These are phyloP conservation scores for Zoysia pacifica DNA, from an alignment of 176 grass and related monocot genomes.

Conservation along the genomic window DNA sequence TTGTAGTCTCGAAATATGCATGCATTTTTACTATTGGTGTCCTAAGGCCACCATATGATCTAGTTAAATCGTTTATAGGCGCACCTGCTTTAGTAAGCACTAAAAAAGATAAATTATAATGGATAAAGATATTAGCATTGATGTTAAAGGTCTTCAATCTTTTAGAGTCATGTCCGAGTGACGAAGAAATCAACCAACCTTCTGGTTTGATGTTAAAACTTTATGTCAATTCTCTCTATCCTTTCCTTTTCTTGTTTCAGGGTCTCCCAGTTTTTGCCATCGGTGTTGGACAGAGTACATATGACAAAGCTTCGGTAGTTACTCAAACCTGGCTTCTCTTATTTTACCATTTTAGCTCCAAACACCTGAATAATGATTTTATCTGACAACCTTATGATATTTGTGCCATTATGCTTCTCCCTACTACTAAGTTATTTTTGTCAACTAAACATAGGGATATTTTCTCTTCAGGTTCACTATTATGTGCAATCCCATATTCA, in stretches of 20 bases:
- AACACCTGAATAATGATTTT: conserved; percentile 21
- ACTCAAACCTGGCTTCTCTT: conserved; percentile 19
- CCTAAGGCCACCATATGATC: conserved; percentile 4
- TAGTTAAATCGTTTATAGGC: conserved; percentile 3
- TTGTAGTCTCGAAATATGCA: background rate
- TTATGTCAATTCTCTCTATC: background rate
- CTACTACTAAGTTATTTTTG: background rate
- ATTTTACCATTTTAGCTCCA: conserved; percentile 16
- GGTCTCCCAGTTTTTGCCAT: conserved; percentile 93
- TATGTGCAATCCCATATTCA: conserved; percentile 99
- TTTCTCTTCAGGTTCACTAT: conserved; percentile 77
- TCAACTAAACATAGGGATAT: conserved; percentile 29
- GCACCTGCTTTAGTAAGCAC: background rate
- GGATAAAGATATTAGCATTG: background rate
- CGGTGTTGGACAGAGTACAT: conserved; percentile 89
- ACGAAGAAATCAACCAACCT: background rate
- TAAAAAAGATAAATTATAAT: background rate
- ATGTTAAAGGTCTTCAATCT: background rate
- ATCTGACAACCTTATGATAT: conserved; percentile 6
- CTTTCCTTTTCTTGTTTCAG: conserved; percentile 44
- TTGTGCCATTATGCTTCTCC: background rate
- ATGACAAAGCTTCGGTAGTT: conserved; percentile 94
- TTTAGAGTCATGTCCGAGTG: background rate
- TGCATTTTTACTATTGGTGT: background rate
- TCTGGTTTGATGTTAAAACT: background rate